A percentile compares a stretch with the other conserved stretches of the same genome.
These are phyloP conservation scores for Talaromyces marneffei DNA, from an alignment of 2,329 filamentous ascomycete genomes.

Conservation along the genomic window DNA sequence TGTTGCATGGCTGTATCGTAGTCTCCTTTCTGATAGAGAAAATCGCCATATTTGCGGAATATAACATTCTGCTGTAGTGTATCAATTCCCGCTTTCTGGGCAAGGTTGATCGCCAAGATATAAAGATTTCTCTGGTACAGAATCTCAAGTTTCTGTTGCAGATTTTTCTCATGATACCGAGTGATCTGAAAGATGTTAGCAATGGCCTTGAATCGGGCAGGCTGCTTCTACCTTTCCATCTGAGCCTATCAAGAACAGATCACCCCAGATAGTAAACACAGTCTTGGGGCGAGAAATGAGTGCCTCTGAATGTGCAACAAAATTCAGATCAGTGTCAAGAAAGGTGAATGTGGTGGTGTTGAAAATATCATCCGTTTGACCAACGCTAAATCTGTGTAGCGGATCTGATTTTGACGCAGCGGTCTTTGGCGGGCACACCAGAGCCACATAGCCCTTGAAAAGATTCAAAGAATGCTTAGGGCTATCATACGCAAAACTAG, in stretches of 20 bases:
- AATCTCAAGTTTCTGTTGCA: slow-evolving; percentile 87
- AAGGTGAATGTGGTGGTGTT: slow-evolving; percentile 83
- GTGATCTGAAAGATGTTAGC: slow-evolving; percentile 54
- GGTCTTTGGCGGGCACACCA: slow-evolving; percentile 72
- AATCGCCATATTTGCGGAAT: slow-evolving; percentile 88
- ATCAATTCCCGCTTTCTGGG: slow-evolving; percentile 81
- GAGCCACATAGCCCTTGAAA: slow-evolving; percentile 77
- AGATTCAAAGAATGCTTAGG: slow-evolving; percentile 75
- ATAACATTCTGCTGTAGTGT: slow-evolving; percentile 80
- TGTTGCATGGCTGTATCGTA: slow-evolving; percentile 99
- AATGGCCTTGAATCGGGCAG: background rate
- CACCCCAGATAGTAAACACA: slow-evolving; percentile 82
- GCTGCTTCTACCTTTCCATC: slow-evolving; percentile 71
- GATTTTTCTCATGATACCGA: slow-evolving; percentile 81
- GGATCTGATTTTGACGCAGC: slow-evolving; percentile 51
- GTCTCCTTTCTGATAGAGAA: slow-evolving; percentile 88
- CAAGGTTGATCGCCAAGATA: slow-evolving; percentile 82
- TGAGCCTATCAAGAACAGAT: slow-evolving; percentile 81
- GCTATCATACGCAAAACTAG: slow-evolving; percentile 85
- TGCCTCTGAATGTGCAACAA: slow-evolving; percentile 83
- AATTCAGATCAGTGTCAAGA: slow-evolving; percentile 83
- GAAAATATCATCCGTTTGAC: slow-evolving; percentile 70
- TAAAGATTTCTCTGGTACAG: slow-evolving; percentile 92
- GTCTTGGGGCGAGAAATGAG: slow-evolving; percentile 72
- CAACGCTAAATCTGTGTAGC: slow-evolving; percentile 67